Conservation (phyloP, 2,329 filamentous ascomycete genomes). For the Plectosphaerella cucumerina region DNA sequence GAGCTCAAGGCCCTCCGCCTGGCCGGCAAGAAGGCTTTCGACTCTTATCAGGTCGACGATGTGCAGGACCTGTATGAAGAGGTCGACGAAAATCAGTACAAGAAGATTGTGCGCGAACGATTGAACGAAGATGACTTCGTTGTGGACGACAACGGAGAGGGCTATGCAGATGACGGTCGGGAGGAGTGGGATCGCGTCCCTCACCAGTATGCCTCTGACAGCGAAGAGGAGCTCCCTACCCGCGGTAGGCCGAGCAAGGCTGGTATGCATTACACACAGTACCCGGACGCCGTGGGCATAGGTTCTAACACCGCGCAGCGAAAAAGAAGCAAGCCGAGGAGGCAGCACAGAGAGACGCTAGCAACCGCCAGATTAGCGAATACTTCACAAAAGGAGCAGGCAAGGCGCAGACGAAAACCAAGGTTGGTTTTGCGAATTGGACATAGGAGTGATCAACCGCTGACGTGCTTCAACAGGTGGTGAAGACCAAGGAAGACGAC, state of each 20-base stretch:
- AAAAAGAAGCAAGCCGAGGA: conserved; percentile 90
- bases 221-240: conserved; percentile 57
- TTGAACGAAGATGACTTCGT: conserved; percentile 96
- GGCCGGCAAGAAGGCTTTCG: conserved; percentile 86
- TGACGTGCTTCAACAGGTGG: conserved; percentile 42
- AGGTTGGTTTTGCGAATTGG: conserved; percentile 50
- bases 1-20: conserved; percentile 81
- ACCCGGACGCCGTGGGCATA: not conserved
- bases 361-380: conserved; percentile 87
- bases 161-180: conserved; percentile 93
- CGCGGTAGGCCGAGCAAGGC: conserved; percentile 47
- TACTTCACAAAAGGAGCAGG: conserved; percentile 81
- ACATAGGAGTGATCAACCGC: not conserved
- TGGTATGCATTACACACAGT: conserved; percentile 29
- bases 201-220: conserved; percentile 62
- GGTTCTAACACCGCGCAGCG: conserved; percentile 39
- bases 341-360: conserved; percentile 76
- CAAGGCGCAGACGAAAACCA: conserved; percentile 68
- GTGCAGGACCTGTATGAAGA: conserved; percentile 87
- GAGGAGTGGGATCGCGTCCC: conserved; percentile 84
- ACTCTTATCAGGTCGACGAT: conserved; percentile 81
- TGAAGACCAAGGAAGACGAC: conserved; percentile 81
- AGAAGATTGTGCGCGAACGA: conserved; percentile 85
- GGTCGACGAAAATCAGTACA: conserved; percentile 95
- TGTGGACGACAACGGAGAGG: conserved; percentile 95